Evolutionary conservation across 2,329 filamentous ascomycete genomes (phyloP), one percentile per base, ranked within the genome.

Genomic region (Aspergillus intermedius): DNA sequence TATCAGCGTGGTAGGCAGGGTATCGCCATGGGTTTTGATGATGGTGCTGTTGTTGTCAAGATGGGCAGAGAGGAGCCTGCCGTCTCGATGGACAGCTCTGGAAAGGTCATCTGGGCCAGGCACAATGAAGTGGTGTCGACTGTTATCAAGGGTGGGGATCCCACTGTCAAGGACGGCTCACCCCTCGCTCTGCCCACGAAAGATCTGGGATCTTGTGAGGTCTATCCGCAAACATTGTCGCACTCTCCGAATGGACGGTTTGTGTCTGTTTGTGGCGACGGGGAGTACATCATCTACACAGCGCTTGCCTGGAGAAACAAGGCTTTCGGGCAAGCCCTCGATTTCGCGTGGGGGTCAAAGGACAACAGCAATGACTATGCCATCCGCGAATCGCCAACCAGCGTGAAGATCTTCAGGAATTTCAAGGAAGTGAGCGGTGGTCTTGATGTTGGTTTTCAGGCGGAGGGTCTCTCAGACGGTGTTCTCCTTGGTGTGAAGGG

Each of bases 291-390:
- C 68, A 95, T 97, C 62, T 97, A 97, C 75, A 97, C 93, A 23
- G 91, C 93, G 48, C 79, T 97, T 50, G 91, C 91, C 3, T 95
- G 94, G 81, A 84, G 93, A 66, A 97, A 98, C 73, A 96, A 97
- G 75, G 90, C 90, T 3, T 98, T 98, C 63, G 93, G 93, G 19
- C 91, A 88, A 37, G 93, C 91, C 5, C 75, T 97, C 46, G 93
- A 98, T 72, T 98, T 98, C 68, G 91, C 88, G 9, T 98, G 93
- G 93, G 91, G 87, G 0, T 88, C 88, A 41, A 96, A 95, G 72
- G 91, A 96, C 50, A 95, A 96, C 72, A 95, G 89, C 74, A 97
- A 96, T 69, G 93, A 98, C 68, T 97, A 95, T 65, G 93, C 93
- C 35, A 97, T 98, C 60, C 86, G 93, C 32, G 93, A 98, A 72